These are phyloP conservation scores for Apiospora sp. DNA, from an alignment of 2,329 filamentous ascomycete species.

Conservation along the genomic window DNA sequence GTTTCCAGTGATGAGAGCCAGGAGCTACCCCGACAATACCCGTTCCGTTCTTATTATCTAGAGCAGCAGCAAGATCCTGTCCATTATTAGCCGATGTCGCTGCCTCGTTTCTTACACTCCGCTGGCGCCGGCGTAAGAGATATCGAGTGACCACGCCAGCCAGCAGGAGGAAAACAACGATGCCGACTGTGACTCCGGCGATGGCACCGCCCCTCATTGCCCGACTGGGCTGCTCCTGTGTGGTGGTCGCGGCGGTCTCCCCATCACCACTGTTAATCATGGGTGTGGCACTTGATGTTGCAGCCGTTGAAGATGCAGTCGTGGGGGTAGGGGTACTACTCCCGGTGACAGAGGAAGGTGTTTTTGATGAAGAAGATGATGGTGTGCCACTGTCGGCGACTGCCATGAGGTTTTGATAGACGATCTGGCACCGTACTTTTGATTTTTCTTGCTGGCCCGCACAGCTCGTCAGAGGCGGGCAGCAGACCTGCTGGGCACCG, in stretches of 20 bases:
- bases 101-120: neutral
- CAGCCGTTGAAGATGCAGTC: neutral
- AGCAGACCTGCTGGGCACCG: neutral
- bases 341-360: neutral
- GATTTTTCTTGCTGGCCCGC: neutral
- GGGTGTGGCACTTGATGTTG: neutral
- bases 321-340: neutral
- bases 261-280: neutral
- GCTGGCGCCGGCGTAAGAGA: neutral
- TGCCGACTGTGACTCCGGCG: neutral
- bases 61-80: neutral
- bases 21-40: neutral
- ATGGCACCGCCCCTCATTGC: neutral
- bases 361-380: neutral
- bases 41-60: neutral
- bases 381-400: neutral
- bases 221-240: neutral
- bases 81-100: neutral
- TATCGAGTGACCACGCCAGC: neutral
- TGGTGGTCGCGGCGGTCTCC: neutral
- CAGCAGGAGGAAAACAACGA: neutral
- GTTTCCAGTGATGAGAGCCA: neutral
- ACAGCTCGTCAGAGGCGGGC: conserved; percentile 23
- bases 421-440: neutral
- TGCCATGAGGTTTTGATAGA: neutral